Evolutionary conservation across 1,284 basidiomycete genomes (phyloP).

Genomic region (Cutaneotrichosporon mucoides): DNA sequence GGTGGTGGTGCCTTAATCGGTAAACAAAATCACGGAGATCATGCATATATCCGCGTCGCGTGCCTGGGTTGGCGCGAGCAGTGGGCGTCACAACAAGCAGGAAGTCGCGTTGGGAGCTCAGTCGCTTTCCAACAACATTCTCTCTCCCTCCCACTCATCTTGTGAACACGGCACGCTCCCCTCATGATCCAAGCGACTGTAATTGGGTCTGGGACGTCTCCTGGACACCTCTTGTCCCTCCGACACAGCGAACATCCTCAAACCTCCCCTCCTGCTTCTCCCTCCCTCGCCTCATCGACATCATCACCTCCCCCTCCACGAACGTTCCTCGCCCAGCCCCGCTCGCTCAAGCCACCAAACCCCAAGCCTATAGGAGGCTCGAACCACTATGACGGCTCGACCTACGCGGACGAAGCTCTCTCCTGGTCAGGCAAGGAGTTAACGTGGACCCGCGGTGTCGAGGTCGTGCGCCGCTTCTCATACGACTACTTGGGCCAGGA

Average conservation of each 20-base stretch:
- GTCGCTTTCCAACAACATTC: neutral
- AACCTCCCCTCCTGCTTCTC: neutral
- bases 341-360: conserved; percentile 2
- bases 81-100: neutral
- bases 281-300: neutral
- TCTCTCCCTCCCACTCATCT: neutral
- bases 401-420: conserved; percentile 53
- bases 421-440: conserved; percentile 68
- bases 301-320: neutral
- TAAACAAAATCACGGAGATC: neutral
- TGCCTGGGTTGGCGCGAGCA: neutral
- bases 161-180: neutral
- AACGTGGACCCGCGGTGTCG: conserved; percentile 63
- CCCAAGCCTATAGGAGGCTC: neutral
- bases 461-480: conserved; percentile 69
- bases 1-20: neutral
- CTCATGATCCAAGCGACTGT: conserved; percentile 25
- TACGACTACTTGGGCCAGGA: conserved; percentile 66
- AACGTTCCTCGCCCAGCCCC: conserved; percentile 5
- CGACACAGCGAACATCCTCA: neutral
- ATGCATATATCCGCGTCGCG: neutral
- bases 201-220: conserved; percentile 29
- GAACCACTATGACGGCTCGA: neutral
- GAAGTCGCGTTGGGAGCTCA: neutral
- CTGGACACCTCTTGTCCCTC: conserved; percentile 25